phyloP scores from a whole-genome alignment of 2,329 filamentous ascomycete genomes.

The Pyrenophora graminea region DNA sequence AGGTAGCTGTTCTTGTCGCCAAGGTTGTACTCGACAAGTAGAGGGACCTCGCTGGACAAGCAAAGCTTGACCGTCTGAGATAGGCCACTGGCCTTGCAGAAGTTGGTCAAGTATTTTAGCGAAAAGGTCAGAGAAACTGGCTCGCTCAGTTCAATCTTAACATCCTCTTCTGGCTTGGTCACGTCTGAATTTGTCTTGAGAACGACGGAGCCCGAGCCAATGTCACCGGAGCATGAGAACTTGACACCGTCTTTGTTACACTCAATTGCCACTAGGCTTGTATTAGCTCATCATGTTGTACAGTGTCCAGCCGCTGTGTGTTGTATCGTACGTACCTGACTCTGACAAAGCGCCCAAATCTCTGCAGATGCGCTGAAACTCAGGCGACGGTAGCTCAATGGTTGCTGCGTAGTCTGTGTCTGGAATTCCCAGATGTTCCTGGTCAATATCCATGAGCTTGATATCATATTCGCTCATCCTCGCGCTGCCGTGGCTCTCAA shows the following conservation, averaged over 20 bases:
- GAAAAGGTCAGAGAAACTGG: slow-evolving; percentile 95
- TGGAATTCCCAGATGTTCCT: slow-evolving; percentile 97
- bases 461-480: slow-evolving; percentile 98
- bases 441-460: slow-evolving; percentile 99
- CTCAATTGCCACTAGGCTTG: slow-evolving; percentile 79
- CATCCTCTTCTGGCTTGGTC: slow-evolving; percentile 83
- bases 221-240: slow-evolving; percentile 91
- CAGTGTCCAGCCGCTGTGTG: not conserved
- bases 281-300: slow-evolving; percentile 29
- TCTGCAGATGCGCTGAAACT: slow-evolving; percentile 94
- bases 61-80: slow-evolving; percentile 85
- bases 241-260: slow-evolving; percentile 97
- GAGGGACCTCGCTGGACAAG: slow-evolving; percentile 92
- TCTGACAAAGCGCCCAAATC: slow-evolving; percentile 92
- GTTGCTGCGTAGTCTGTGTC: slow-evolving; percentile 98
- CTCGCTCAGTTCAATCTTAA: slow-evolving; percentile 88
- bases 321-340: slow-evolving; percentile 69
- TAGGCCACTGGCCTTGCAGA: slow-evolving; percentile 94
- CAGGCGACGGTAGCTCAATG: slow-evolving; percentile 81
- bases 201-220: slow-evolving; percentile 91
- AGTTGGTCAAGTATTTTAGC: slow-evolving; percentile 99
- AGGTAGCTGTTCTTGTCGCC: slow-evolving; percentile 87
- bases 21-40: slow-evolving; percentile 89
- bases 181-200: slow-evolving; percentile 86
- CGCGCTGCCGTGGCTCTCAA: slow-evolving; percentile 87